Percentiles rank a stretch among this genome's conserved stretches.
Evolutionary conservation across 2,329 filamentous ascomycete species (phyloP).

Genomic region (Sporothrix mexicana): DNA sequence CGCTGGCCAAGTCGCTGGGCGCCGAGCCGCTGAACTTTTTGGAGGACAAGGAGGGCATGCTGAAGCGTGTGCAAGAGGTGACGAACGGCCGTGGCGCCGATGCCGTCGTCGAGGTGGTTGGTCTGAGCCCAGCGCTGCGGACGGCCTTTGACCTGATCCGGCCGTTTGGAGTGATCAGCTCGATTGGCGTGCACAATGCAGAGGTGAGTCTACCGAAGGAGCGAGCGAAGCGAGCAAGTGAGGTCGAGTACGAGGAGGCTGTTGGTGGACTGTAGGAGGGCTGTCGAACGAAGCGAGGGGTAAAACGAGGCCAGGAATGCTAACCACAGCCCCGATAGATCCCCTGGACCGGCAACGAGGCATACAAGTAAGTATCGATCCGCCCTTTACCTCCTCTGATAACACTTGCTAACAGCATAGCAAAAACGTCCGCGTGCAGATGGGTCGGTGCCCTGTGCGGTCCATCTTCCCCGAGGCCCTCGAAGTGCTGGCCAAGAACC

Average conservation of each 20-base stretch:
- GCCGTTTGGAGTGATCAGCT: constrained; percentile 75
- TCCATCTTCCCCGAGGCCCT: constrained; percentile 72
- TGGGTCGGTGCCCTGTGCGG: constrained; percentile 77
- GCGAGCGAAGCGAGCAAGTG: not conserved
- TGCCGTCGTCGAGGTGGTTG: constrained; percentile 80
- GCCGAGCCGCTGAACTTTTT: constrained; percentile 84
- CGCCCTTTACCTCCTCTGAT: not conserved
- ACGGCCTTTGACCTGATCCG: constrained; percentile 74
- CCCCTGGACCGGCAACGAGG: constrained; percentile 69
- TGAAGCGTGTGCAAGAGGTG: constrained; percentile 12
- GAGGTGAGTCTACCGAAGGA: constrained; percentile 54
- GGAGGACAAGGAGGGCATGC: constrained; percentile 71
- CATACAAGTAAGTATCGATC: constrained; percentile 55
- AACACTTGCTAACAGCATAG: constrained; percentile 42
- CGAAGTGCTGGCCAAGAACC: constrained; percentile 67
- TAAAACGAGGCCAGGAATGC: not conserved
- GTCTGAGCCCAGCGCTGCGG: constrained; percentile 69
- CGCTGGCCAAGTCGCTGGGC: constrained; percentile 73
- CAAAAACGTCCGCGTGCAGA: constrained; percentile 75
- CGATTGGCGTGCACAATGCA: constrained; percentile 76
- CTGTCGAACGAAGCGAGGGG: no score
- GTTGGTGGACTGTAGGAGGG: no score
- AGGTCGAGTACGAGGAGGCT: not conserved
- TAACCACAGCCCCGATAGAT: constrained; percentile 52
- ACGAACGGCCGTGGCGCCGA: constrained; percentile 81